Conservation (phyloP, 495 filamentous ascomycete species). For the Cenococcum geophilum region DNA sequence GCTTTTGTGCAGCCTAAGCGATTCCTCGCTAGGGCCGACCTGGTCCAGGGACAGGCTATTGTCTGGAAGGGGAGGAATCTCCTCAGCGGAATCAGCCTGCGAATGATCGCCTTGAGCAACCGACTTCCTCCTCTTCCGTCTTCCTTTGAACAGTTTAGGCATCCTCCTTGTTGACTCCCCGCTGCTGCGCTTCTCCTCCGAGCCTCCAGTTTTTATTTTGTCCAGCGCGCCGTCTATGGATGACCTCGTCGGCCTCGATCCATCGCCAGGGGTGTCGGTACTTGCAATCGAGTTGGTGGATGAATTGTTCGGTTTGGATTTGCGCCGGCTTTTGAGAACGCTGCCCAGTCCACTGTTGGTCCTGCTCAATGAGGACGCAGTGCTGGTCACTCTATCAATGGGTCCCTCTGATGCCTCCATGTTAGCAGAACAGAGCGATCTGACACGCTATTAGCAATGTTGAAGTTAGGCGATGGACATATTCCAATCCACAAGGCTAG, state of each 20-base stretch:
- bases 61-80: slow-evolving; percentile 24
- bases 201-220: slow-evolving; percentile 28
- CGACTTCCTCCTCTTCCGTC: slow-evolving; percentile 43
- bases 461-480: not conserved
- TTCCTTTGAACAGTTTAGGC: slow-evolving; percentile 49
- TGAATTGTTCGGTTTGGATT: slow-evolving; percentile 18
- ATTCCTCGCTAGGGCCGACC: slow-evolving; percentile 31
- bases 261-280: slow-evolving; percentile 26
- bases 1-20: slow-evolving; percentile 38
- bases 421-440: not conserved
- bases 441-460: not conserved
- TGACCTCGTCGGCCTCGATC: slow-evolving; percentile 18
- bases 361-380: not conserved
- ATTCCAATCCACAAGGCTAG: too few species aligned
- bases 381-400: not conserved
- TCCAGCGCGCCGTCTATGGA: slow-evolving; percentile 36
- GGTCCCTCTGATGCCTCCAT: not conserved
- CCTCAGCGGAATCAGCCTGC: slow-evolving; percentile 5
- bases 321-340: slow-evolving; percentile 3
- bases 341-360: not conserved
- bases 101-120: slow-evolving; percentile 19
- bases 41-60: not conserved
- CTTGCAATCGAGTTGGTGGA: slow-evolving; percentile 31
- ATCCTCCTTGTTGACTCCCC: slow-evolving; percentile 41
- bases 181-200: slow-evolving; percentile 27